Evolutionary conservation across 2,329 filamentous ascomycete genomes (phyloP), one percentile per base, ranked within the genome.

Genomic region (Diplodia seriata): DNA sequence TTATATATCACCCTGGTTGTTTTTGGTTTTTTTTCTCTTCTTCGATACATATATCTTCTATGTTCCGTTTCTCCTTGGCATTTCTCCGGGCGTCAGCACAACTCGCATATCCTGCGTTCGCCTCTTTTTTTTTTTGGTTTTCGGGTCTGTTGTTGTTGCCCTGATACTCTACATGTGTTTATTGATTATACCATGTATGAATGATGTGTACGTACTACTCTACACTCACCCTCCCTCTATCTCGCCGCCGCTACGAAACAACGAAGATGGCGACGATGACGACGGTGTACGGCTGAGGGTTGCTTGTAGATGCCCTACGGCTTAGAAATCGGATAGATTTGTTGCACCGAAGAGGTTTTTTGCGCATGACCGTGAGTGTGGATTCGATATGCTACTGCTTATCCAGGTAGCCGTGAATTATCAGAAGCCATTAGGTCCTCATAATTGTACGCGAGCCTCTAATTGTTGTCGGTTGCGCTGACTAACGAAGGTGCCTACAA

Each of bases 121-220:
- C 15, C 50, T n/a, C 23, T 50, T 29, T 12, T 26, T 29, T 29
- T 29, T 31, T 31, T 20, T 23, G 12, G 23, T 23, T 50, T 12
- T 23, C 2, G n/a, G n/a, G n/a, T 50, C 7, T 20, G 8, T 49
- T 20, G 8, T 33, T 33, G 7, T 33, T n/a, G n/a, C 9, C 53
- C 29, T 33, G 50, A 11, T 38, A 29, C 56, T 59, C 56, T 59
- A 59, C 56, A 59, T 59, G 56, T 47, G 56, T 59, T 14, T 29
- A 29, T 31, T 23, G 36, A 38, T 31, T 38, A 38, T 47, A 29
- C 56, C 56, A 47, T 59, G 56, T 59, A 59, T 47, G 56, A 59
- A 59, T 59, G 56, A 59, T 31, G 56, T 59, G 56, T 59, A 59
- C 56, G 56, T 59, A 59, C 43, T 59, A 31, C 54, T 56, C 54